phyloP scores from a whole-genome alignment of 2,329 filamentous ascomycete species.

The Nemania sp. region DNA sequence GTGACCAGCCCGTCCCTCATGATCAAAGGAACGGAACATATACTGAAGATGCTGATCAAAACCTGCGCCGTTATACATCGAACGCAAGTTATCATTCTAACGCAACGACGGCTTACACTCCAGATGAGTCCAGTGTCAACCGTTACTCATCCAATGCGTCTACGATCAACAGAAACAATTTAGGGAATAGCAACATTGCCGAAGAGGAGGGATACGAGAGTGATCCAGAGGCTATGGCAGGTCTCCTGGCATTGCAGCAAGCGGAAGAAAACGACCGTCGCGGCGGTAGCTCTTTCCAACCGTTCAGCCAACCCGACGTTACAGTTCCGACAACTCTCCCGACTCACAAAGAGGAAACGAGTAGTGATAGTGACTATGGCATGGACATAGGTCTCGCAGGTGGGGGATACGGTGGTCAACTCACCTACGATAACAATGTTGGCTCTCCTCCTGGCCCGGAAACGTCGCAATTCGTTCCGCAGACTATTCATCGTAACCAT shows the following conservation, averaged over 20 bases:
- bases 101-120: slow-evolving; percentile 50
- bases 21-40: slow-evolving; percentile 51
- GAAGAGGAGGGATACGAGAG: slow-evolving; percentile 71
- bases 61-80: slow-evolving; percentile 48
- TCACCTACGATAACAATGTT: slow-evolving; percentile 56
- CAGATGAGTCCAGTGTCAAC: slow-evolving; percentile 45
- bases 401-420: slow-evolving; percentile 66
- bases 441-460: slow-evolving; percentile 47
- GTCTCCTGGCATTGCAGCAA: slow-evolving; percentile 80
- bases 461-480: slow-evolving; percentile 49
- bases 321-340: slow-evolving; percentile 46
- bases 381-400: slow-evolving; percentile 78
- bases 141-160: slow-evolving; percentile 49
- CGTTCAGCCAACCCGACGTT: slow-evolving; percentile 46
- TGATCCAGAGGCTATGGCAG: slow-evolving; percentile 84
- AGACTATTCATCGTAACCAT: slow-evolving; percentile 50
- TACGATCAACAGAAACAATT: slow-evolving; percentile 44
- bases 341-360: slow-evolving; percentile 57
- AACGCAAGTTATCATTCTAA: slow-evolving; percentile 52
- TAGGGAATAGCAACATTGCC: slow-evolving; percentile 42
- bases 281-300: slow-evolving; percentile 53
- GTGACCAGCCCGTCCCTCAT: slow-evolving; percentile 45
- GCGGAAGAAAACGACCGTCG: slow-evolving; percentile 78
- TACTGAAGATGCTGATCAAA: slow-evolving; percentile 52
- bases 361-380: slow-evolving; percentile 73